phyloP scores from a whole-genome alignment of 2,329 filamentous ascomycete genomes.

The Xylariaceae sp. region DNA sequence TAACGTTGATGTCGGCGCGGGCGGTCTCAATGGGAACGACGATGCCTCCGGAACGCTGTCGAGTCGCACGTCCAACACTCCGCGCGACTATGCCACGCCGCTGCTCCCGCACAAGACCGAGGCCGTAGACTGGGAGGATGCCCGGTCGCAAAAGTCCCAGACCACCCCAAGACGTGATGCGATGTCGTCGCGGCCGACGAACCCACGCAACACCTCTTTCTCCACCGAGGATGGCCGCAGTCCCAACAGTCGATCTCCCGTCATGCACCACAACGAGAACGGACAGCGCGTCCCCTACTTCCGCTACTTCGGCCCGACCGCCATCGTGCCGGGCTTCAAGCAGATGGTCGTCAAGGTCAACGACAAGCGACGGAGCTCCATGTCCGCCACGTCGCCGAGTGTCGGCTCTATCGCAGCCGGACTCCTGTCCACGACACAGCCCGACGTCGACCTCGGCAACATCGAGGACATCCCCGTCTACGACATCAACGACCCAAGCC shows the following conservation, averaged over 20 bases:
- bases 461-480: constrained; percentile 66
- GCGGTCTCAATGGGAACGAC: constrained; percentile 3
- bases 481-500: constrained; percentile 65
- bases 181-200: constrained; percentile 21
- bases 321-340: constrained; percentile 87
- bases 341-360: constrained; percentile 82
- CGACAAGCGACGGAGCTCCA: constrained; percentile 60
- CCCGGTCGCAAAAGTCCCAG: constrained; percentile 20
- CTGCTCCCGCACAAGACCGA: constrained; percentile 28
- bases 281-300: constrained; percentile 77
- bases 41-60: not conserved
- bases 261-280: constrained; percentile 46
- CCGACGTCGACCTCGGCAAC: constrained; percentile 40
- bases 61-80: constrained; percentile 23
- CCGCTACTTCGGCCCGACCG: constrained; percentile 84
- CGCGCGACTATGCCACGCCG: constrained; percentile 19
- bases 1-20: constrained; percentile 22
- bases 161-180: constrained; percentile 25
- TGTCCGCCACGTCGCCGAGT: constrained; percentile 50
- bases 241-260: constrained; percentile 40
- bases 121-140: constrained; percentile 29
- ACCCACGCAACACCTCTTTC: constrained; percentile 34
- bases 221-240: constrained; percentile 39
- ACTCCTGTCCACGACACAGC: constrained; percentile 39
- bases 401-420: constrained; percentile 33